Evolutionary conservation across 441 rosid species (phyloP), one percentile per base, ranked within the genome.

Genomic region (Adansonia gregorii): DNA sequence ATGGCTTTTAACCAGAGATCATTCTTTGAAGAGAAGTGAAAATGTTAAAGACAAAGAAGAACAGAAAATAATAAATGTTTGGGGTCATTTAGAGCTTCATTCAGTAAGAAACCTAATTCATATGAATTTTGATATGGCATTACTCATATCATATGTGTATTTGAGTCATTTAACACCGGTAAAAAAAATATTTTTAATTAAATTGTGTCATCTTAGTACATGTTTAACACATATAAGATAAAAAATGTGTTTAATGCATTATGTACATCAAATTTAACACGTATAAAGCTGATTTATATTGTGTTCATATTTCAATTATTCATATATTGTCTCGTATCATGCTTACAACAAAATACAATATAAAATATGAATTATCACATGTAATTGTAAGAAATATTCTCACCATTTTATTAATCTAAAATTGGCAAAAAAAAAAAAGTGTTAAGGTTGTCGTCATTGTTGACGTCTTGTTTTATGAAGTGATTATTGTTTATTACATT

Each of bases 11-110:
- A 43, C 58, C 51, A 55, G 15, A 58, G 59, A 24, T 43, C 82
- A 75, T 85, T 80, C 81, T 87, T 84, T 87, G 90, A 88, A 35
- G 3, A 35, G 4, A 35, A 68, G 56, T 60, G 51, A 24, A 22
- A 67, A 8, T 27, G 41, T 11, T 70, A 48, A 35, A 19, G 3
- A 15, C 27, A 0, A 24, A 24, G 27, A 24, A 0, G 27, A 24
- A 24, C 1, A 24, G 27, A 24, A 1, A 24, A 24, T 24, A 24
- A 24, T 24, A 24, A 24, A 24, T 24, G 0, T 24, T 24, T 0
- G 27, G 27, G 27, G 27, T 24, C 27, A 24, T 24, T 24, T 24
- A 24, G 27, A 24, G 27, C 10, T n/a, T 54, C 54, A 27, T 31
- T 45, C 17, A n/a, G 41, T 70, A 48, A 19, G 3, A 15, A 60